Evolutionary conservation across 805 yeast genomes (phyloP), one percentile per base, ranked within the genome.

Genomic region (Wickerhamomyces subpelliculosus): DNA sequence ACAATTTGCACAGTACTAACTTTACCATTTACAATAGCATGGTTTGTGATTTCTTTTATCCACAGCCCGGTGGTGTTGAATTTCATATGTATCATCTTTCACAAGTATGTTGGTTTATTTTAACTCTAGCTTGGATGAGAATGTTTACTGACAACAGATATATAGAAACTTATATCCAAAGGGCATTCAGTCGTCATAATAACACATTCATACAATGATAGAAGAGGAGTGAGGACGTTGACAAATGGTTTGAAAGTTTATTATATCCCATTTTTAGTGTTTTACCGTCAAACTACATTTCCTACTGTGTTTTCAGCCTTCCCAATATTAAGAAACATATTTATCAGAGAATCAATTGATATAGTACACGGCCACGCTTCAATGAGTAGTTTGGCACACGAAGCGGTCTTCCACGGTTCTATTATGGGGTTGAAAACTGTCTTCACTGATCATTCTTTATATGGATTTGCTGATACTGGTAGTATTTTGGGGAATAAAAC

Each of bases 51-150:
- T 93, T 88, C 68, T 93, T 93, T 74, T 93, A 84, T 62, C 99
- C 99, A 10, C 98, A 93, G 57, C 83, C 97, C 0, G 99, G 99
- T 4, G 99, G 99, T 9, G 95, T 93, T 2, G 99, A 93, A 58
- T 78, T 90, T 44, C 98, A 93, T 57, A 84, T 90, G 14, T 87
- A 86, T 58, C 97, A 93, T 58, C 62, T 93, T 19, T 80, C 97
- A 0, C 94, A 87, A 31, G 34, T 31, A 31, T n/a, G 34, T 31
- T 21, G 10, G 19, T 5, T 16, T 19, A 16, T 28, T 7, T 8
- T 9, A 8, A 5, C 20, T 14, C 12, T 10, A 22, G n/a, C 24
- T 22, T 10, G 13, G 11, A 24, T 6, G 27, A 5, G 5, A 8
- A 6, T 8, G 11, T 24, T 13, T 9, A 29, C 22, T 29, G 11